Percentiles rank a stretch among this genome's conserved stretches.
These are phyloP conservation scores for Volvariella volvacea DNA, from an alignment of 1,284 basidiomycete genomes.

Conservation along the genomic window DNA sequence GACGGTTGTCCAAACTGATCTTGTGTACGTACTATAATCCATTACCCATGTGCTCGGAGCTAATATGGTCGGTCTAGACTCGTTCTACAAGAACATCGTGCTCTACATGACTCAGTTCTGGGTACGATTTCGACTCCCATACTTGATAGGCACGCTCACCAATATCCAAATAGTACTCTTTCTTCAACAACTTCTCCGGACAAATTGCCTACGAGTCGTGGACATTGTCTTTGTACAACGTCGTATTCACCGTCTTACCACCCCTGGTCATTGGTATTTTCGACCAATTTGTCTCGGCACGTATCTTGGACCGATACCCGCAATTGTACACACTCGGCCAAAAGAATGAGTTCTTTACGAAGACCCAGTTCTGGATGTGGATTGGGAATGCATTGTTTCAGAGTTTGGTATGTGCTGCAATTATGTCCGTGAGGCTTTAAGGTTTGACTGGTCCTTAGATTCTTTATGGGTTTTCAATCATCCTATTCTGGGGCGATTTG, in stretches of 20 bases:
- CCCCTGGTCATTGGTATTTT: constrained; percentile 97
- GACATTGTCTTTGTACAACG: constrained; percentile 94
- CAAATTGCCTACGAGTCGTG: constrained; percentile 98
- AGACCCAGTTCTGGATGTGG: constrained; percentile 94
- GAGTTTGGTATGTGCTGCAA: constrained; percentile 62
- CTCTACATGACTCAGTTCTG: constrained; percentile 98
- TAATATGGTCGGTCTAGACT: constrained; percentile 46
- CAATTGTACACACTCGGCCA: constrained; percentile 94
- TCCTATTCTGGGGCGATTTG: constrained; percentile 89
- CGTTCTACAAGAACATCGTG: constrained; percentile 96
- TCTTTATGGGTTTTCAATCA: constrained; percentile 82
- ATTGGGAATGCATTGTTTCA: constrained; percentile 92
- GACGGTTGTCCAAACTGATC: constrained; percentile 91
- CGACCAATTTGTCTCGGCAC: constrained; percentile 95
- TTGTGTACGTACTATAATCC: constrained; percentile 58
- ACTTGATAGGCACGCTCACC: constrained; percentile 4
- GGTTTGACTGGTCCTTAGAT: constrained; percentile 42
- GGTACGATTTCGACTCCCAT: constrained; percentile 36
- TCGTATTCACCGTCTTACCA: constrained; percentile 91
- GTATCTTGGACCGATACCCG: constrained; percentile 95
- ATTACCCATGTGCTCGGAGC: neutral
- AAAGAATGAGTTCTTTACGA: constrained; percentile 88
- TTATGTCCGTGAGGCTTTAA: neutral
- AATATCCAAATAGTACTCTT: constrained; percentile 68
- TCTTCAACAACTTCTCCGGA: constrained; percentile 98